Evolutionary conservation across 208 protist genomes (phyloP).

Genomic region (Acanthamoeba lenticulata): DNA sequence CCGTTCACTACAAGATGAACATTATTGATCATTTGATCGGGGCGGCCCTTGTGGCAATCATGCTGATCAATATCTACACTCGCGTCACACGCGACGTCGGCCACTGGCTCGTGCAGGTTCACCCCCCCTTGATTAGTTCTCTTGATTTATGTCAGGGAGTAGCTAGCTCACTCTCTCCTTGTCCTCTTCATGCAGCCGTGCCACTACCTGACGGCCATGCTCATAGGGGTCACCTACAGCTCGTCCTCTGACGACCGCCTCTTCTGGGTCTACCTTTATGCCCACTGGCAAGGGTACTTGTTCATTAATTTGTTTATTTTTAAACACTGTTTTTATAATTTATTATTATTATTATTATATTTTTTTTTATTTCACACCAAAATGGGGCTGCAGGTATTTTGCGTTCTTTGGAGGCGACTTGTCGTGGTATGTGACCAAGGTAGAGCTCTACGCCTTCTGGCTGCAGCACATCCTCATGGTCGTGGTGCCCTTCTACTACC

Average conservation of each 20-base stretch:
- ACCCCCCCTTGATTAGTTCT: not conserved
- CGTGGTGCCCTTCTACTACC: conserved; percentile 59
- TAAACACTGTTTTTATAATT: no score
- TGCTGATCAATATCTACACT: conserved; percentile 48
- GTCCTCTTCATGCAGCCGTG: conserved; percentile 57
- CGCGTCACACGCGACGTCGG: not conserved
- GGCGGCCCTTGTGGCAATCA: not conserved
- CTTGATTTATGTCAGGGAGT: no score
- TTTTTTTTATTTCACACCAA: no score
- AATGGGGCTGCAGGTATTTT: conserved; percentile 57
- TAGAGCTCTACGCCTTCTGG: conserved; percentile 63
- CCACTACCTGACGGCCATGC: conserved; percentile 45
- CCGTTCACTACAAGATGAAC: conserved; percentile 34
- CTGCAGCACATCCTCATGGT: conserved; percentile 55
- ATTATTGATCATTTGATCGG: conserved; percentile 45
- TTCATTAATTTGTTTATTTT: no score
- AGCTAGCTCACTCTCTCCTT: no score
- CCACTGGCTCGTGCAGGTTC: conserved; percentile 62
- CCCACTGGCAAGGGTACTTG: conserved; percentile 47
- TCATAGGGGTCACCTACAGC: conserved; percentile 38
- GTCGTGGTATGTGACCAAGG: conserved; percentile 48
- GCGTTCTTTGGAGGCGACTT: conserved; percentile 40
- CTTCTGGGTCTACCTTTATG: conserved; percentile 29
- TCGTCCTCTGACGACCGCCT: not conserved
- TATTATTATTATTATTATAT: no score